Percentiles rank a stretch among this genome's conserved stretches.
Evolutionary conservation across 1,284 basidiomycete genomes (phyloP).

Genomic region (Rhodotorula glutinis): DNA sequence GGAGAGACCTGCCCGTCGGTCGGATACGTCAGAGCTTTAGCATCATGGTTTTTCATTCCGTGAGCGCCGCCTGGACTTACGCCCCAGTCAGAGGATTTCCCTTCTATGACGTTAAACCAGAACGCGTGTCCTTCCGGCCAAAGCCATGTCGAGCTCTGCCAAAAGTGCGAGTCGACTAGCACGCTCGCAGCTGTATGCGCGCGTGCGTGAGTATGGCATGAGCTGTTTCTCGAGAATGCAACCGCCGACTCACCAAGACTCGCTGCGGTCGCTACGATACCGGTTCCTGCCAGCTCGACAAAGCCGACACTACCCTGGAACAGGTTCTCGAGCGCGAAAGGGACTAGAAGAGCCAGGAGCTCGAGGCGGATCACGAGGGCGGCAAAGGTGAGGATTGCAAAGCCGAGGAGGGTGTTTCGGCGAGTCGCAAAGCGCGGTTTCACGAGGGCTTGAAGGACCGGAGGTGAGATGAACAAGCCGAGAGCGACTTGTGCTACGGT

Average conservation of each 20-base stretch:
- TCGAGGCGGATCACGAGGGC: slow-evolving; percentile 79
- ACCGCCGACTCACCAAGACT: slow-evolving; percentile 58
- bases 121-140: slow-evolving; percentile 85
- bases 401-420: slow-evolving; percentile 43
- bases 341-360: slow-evolving; percentile 64
- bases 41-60: too few relatives aligned
- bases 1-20: slow-evolving; percentile 51
- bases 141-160: slow-evolving; percentile 58
- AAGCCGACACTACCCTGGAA: slow-evolving; percentile 54
- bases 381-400: slow-evolving; percentile 61
- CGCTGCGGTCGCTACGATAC: slow-evolving; percentile 56
- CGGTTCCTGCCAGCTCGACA: slow-evolving; percentile 55
- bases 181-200: slow-evolving; percentile 59
- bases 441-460: not conserved
- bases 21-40: not conserved
- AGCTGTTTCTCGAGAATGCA: not conserved
- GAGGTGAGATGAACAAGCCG: slow-evolving; percentile 57
- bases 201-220: not conserved
- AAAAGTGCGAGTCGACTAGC: slow-evolving; percentile 79
- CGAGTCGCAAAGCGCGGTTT: slow-evolving; percentile 45
- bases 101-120: slow-evolving; percentile 82
- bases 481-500: slow-evolving; percentile 63
- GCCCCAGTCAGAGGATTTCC: slow-evolving; percentile 88
- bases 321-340: slow-evolving; percentile 62
- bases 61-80: slow-evolving; percentile 54